Percentiles rank a stretch among this genome's conserved stretches.
phyloP scores from a whole-genome alignment of 176 grass and related monocot genomes.

The Melocanna baccifera region DNA sequence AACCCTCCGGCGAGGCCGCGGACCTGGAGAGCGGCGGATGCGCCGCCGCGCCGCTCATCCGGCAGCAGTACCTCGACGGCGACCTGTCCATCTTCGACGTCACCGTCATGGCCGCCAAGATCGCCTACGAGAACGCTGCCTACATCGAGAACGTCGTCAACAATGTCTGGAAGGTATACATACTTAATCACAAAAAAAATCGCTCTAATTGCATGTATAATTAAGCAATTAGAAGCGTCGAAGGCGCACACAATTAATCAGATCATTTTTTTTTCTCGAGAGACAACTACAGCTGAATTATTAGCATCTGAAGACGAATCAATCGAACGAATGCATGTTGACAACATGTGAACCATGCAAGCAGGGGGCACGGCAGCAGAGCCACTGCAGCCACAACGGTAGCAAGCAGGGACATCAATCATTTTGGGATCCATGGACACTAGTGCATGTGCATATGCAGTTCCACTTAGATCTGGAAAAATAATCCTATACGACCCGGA shows the following conservation, averaged over 20 bases:
- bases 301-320: background rate
- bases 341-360: background rate
- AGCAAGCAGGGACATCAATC: background rate
- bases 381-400: background rate
- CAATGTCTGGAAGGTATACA: slow-evolving; percentile 64
- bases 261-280: background rate
- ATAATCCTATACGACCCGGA: no score
- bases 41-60: background rate
- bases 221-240: no score
- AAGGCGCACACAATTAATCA: no score
- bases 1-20: background rate
- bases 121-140: slow-evolving; percentile 54
- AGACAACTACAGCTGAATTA: background rate
- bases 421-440: background rate
- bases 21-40: slow-evolving; percentile 31
- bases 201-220: background rate
- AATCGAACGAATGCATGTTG: background rate
- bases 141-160: slow-evolving; percentile 56
- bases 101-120: slow-evolving; percentile 45
- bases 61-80: background rate
- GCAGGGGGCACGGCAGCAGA: background rate
- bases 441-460: background rate
- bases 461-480: background rate
- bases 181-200: background rate
- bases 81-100: slow-evolving; percentile 25